Conservation (phyloP, 2,329 filamentous ascomycete genomes). For the Didymosphaeria variabile region DNA sequence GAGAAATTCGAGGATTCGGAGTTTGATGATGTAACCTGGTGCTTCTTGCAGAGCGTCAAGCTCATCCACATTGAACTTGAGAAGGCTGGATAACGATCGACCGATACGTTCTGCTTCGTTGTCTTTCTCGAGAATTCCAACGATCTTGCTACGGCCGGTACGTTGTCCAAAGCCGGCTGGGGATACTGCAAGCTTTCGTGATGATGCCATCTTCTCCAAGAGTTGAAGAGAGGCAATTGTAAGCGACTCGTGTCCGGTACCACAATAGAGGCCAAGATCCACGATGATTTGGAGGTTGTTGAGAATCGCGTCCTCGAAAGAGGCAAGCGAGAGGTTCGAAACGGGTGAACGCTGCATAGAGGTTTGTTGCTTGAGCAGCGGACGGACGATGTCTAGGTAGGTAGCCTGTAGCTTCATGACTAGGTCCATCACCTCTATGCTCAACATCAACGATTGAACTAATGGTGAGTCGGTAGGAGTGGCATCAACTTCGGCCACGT, state of each 20-base stretch:
- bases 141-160: conserved; percentile 79
- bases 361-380: conserved; percentile 74
- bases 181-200: conserved; percentile 78
- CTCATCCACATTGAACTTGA: conserved; percentile 73
- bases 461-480: conserved; percentile 81
- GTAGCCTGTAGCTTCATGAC: conserved; percentile 89
- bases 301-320: conserved; percentile 90
- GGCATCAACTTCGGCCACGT: conserved; percentile 74
- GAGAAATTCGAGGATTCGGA: conserved; percentile 85
- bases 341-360: conserved; percentile 69
- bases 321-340: conserved; percentile 79
- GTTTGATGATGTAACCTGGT: conserved; percentile 80
- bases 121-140: conserved; percentile 85
- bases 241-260: conserved; percentile 81
- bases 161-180: conserved; percentile 70
- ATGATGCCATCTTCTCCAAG: conserved; percentile 85
- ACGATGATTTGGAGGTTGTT: conserved; percentile 81
- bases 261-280: conserved; percentile 85
- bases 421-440: conserved; percentile 83
- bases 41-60: conserved; percentile 74
- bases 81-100: conserved; percentile 73
- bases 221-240: conserved; percentile 83
- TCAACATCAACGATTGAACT: conserved; percentile 78
- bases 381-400: conserved; percentile 87
- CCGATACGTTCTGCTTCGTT: conserved; percentile 83